Conservation (phyloP, 768 basidiomycete genomes). For the Brasilioporus rufonigricans region DNA sequence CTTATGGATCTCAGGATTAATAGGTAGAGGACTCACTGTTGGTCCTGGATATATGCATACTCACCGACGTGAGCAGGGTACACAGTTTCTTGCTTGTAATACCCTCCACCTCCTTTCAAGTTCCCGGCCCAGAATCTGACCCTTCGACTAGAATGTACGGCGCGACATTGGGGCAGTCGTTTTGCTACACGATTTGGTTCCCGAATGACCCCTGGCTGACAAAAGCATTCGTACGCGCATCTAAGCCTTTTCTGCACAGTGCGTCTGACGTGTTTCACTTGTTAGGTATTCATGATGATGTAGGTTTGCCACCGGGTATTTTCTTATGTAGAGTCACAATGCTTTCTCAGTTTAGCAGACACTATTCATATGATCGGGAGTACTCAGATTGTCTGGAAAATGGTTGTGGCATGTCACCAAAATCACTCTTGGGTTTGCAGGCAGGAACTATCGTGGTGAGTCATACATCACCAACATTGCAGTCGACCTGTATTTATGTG, state of each 20-base stretch:
- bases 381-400: not conserved
- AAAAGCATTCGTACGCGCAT: conserved; percentile 5
- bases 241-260: not conserved
- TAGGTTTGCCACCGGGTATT: not conserved
- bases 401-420: conserved; percentile 3
- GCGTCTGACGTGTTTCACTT: not conserved
- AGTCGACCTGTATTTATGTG: not conserved
- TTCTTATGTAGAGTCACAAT: not conserved
- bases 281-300: conserved; percentile 3
- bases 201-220: conserved; percentile 2
- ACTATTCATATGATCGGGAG: conserved; percentile 4
- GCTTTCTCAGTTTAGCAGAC: conserved; percentile 2
- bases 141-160: conserved; percentile 13
- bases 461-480: no score
- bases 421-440: not conserved
- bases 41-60: no score
- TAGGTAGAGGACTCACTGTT: no score
- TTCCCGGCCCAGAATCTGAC: no score
- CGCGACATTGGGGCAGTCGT: conserved; percentile 8
- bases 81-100: no score
- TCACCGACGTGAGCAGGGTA: no score
- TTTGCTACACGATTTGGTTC: conserved; percentile 11
- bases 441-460: conserved; percentile 1
- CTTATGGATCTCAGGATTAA: no score
- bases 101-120: no score